Percentiles rank a stretch among this genome's conserved stretches.
Conservation (phyloP, 768 basidiomycete genomes). For the Hortiboletus flavorubellus region DNA sequence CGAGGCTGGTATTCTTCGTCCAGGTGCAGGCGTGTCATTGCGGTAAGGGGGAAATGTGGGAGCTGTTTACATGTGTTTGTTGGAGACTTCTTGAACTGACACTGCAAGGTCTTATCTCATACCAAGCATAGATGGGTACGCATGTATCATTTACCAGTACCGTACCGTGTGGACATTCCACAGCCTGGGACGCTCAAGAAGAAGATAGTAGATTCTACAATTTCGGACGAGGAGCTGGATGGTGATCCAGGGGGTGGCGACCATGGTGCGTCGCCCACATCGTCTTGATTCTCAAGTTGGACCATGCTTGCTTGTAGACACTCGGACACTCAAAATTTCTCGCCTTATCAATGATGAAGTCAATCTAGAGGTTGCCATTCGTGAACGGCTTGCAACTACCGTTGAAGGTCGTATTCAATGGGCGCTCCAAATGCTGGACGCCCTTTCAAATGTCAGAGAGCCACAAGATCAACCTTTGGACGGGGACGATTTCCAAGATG, state of each 20-base stretch:
- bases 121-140: slow-evolving; percentile 19
- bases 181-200: slow-evolving; percentile 10
- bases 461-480: slow-evolving; percentile 19
- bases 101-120: neutral
- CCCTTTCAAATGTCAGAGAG: slow-evolving; percentile 23
- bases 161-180: slow-evolving; percentile 13
- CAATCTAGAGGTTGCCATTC: slow-evolving; percentile 41
- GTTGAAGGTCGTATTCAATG: slow-evolving; percentile 45
- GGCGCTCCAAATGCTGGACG: slow-evolving; percentile 40
- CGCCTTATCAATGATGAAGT: slow-evolving; percentile 36
- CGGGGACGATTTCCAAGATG: slow-evolving; percentile 36
- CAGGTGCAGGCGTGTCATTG: too few species aligned
- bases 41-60: too few species aligned
- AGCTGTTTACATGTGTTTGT: neutral
- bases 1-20: neutral
- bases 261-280: slow-evolving; percentile 14
- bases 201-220: slow-evolving; percentile 3
- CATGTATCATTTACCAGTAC: slow-evolving; percentile 22
- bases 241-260: slow-evolving; percentile 9
- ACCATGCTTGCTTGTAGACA: slow-evolving; percentile 7
- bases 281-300: neutral
- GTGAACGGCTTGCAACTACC: slow-evolving; percentile 39
- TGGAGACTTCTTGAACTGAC: too few species aligned
- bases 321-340: slow-evolving; percentile 11
- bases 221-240: slow-evolving; percentile 11